phyloP scores from a whole-genome alignment of 1,139 yeast genomes.

The Martiniozyma asiatica region DNA sequence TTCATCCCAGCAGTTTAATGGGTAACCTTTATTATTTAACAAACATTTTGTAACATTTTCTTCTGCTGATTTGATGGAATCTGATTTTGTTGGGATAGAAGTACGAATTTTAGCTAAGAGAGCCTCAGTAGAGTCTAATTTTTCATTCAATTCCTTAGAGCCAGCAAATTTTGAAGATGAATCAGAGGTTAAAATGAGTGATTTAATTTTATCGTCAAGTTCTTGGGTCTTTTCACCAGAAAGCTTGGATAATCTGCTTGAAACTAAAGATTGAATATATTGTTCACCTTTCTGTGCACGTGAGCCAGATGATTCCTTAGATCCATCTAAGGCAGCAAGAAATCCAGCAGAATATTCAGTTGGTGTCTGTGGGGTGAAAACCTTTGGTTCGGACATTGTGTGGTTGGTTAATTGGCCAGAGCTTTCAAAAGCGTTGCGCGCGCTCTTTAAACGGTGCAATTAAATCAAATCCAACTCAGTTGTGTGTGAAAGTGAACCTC shows the following conservation, averaged over 20 bases:
- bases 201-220: slow-evolving; percentile 41
- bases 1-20: slow-evolving; percentile 83
- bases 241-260: slow-evolving; percentile 49
- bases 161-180: slow-evolving; percentile 21
- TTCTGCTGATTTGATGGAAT: slow-evolving; percentile 35
- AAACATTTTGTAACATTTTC: slow-evolving; percentile 53
- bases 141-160: slow-evolving; percentile 27
- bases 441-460: no score
- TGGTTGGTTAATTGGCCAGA: no score
- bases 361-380: slow-evolving; percentile 60
- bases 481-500: no score
- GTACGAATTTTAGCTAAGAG: slow-evolving; percentile 18
- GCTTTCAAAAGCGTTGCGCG: no score
- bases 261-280: slow-evolving; percentile 66
- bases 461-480: no score
- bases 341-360: slow-evolving; percentile 63
- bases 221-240: slow-evolving; percentile 46
- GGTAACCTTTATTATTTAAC: slow-evolving; percentile 53
- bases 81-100: slow-evolving; percentile 18
- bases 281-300: slow-evolving; percentile 72
- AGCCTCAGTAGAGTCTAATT: slow-evolving; percentile 28
- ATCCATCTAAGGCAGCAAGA: slow-evolving; percentile 52
- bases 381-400: slow-evolving; percentile 26
- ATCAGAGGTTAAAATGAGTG: slow-evolving; percentile 24
- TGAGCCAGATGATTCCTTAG: slow-evolving; percentile 69